Evolutionary conservation across 2,329 filamentous ascomycete species (phyloP).

Genomic region (Zymoseptoria tritici): DNA sequence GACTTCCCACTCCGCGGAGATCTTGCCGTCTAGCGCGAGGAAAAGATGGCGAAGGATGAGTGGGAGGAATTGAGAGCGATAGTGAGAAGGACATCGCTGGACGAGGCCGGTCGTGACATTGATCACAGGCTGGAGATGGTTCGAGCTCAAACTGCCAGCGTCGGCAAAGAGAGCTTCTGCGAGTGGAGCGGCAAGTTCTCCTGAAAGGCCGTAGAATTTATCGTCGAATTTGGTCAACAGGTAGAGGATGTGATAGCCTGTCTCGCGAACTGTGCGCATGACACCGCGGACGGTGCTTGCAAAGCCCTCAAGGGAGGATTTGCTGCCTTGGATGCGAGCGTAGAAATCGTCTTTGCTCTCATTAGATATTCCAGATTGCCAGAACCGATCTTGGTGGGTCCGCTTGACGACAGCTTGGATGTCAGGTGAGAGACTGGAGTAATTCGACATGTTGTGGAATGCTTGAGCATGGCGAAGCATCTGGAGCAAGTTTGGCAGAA

Average conservation of each 20-base stretch:
- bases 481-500: slow-evolving; percentile 79
- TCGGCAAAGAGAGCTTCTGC: slow-evolving; percentile 79
- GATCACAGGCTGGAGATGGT: slow-evolving; percentile 88
- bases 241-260: slow-evolving; percentile 88
- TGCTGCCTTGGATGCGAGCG: slow-evolving; percentile 80
- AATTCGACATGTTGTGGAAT: slow-evolving; percentile 79
- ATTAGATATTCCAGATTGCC: slow-evolving; percentile 94
- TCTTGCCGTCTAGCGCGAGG: slow-evolving; percentile 77
- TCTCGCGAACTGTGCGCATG: slow-evolving; percentile 82
- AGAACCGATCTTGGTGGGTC: slow-evolving; percentile 90
- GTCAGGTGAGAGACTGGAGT: slow-evolving; percentile 67
- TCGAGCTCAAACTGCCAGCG: slow-evolving; percentile 73
- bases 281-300: slow-evolving; percentile 87
- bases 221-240: slow-evolving; percentile 82
- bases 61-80: slow-evolving; percentile 73
- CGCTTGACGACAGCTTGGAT: slow-evolving; percentile 70
- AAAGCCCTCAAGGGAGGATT: slow-evolving; percentile 82
- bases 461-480: slow-evolving; percentile 85
- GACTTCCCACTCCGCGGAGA: slow-evolving; percentile 77
- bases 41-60: slow-evolving; percentile 77
- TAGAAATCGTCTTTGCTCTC: slow-evolving; percentile 97
- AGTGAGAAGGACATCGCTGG: slow-evolving; percentile 78
- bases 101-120: slow-evolving; percentile 84
- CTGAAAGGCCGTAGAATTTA: slow-evolving; percentile 76
- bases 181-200: slow-evolving; percentile 72